These are phyloP conservation scores for Phymatotrichopsis omnivora DNA, from an alignment of 2,329 filamentous ascomycete genomes.

Conservation along the genomic window DNA sequence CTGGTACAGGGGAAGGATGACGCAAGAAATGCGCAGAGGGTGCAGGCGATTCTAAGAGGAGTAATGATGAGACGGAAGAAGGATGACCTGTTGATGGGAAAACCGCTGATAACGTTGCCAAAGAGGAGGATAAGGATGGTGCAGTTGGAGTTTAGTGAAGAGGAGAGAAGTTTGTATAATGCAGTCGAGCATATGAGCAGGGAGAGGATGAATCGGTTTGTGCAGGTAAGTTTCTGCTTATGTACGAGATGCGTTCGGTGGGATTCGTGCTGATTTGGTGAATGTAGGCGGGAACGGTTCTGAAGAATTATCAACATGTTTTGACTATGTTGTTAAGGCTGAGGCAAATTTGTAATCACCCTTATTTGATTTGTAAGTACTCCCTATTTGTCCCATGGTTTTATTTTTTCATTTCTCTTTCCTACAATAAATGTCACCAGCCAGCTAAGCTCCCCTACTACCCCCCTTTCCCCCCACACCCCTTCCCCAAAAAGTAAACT, in stretches of 20 bases:
- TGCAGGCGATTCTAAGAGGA: slow-evolving; percentile 74
- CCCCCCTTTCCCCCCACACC: background rate
- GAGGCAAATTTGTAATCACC: slow-evolving; percentile 89
- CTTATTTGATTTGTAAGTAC: slow-evolving; percentile 54
- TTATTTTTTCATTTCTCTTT: too few species aligned
- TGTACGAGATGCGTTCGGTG: too few species aligned
- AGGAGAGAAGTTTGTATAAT: slow-evolving; percentile 77
- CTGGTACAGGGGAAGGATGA: slow-evolving; percentile 50
- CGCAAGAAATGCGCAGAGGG: slow-evolving; percentile 74
- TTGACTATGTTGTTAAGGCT: slow-evolving; percentile 80
- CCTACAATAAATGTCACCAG: too few species aligned
- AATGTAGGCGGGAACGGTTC: slow-evolving; percentile 54
- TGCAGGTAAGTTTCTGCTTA: too few species aligned
- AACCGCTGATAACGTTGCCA: slow-evolving; percentile 60
- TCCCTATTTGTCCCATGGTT: background rate
- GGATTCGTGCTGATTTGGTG: too few species aligned
- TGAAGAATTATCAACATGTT: slow-evolving; percentile 70
- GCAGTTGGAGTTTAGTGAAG: slow-evolving; percentile 62
- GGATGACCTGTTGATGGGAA: slow-evolving; percentile 63
- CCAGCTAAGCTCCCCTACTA: background rate
- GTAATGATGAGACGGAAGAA: slow-evolving; percentile 81
- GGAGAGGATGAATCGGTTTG: slow-evolving; percentile 74
- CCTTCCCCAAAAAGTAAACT: slow-evolving; percentile 1
- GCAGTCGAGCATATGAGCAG: slow-evolving; percentile 74
- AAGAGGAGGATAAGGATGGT: slow-evolving; percentile 52